Evolutionary conservation across 306 rosid species (phyloP).

Genomic region (Acacia crassicarpa): DNA sequence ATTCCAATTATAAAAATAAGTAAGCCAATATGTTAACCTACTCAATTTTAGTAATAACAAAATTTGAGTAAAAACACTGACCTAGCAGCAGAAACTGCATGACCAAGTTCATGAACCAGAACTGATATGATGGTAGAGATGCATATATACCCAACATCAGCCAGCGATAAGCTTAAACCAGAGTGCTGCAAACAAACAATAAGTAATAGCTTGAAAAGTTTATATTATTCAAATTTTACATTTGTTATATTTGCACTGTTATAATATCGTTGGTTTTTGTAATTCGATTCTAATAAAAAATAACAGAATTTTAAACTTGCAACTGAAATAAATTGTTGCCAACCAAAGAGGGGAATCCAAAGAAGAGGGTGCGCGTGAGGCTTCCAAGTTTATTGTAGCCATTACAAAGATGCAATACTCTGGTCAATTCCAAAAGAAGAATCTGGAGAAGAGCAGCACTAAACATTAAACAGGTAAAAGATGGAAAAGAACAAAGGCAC

Average conservation of each 20-base stretch:
- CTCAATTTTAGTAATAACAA: neutral
- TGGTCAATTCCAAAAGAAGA: slow-evolving; percentile 59
- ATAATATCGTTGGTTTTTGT: slow-evolving; percentile 2
- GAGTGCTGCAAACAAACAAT: slow-evolving; percentile 35
- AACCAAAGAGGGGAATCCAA: slow-evolving; percentile 56
- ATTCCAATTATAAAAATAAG: neutral
- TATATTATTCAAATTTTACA: slow-evolving; percentile 3
- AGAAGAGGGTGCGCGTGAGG: slow-evolving; percentile 37
- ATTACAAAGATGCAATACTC: slow-evolving; percentile 45
- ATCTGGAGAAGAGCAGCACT: slow-evolving; percentile 36
- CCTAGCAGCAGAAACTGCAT: slow-evolving; percentile 86
- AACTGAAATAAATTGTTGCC: slow-evolving; percentile 13
- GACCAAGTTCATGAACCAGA: slow-evolving; percentile 72
- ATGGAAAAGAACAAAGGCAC: neutral
- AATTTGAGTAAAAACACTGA: slow-evolving; percentile 32
- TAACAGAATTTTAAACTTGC: neutral
- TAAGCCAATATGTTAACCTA: neutral
- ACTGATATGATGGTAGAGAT: slow-evolving; percentile 71
- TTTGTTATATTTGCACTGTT: neutral
- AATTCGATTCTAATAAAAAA: neutral
- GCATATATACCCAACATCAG: slow-evolving; percentile 56
- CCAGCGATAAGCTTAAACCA: slow-evolving; percentile 42
- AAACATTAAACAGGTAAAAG: neutral
- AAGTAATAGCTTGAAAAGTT: neutral
- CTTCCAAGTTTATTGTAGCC: slow-evolving; percentile 29